Evolutionary conservation across 2,329 filamentous ascomycete species (phyloP), one percentile per base, ranked within the genome.

Genomic region (Microdochium paspali): DNA sequence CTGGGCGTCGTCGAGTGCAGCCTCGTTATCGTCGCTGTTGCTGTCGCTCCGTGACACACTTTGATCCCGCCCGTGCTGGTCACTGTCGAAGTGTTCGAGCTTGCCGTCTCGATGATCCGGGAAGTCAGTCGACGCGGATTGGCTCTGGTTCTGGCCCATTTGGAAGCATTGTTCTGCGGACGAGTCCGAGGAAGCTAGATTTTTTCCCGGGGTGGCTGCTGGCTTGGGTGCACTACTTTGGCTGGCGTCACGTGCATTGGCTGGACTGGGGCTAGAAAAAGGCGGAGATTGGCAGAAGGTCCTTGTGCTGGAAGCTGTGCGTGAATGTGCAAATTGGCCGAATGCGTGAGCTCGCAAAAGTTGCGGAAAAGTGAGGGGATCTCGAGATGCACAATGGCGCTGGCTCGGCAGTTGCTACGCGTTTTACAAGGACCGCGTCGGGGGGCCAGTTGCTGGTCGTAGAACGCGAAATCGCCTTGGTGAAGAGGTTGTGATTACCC

Each of bases 401-500:
- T 40, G 10, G 35, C 23, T 40, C 35, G 12, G 35, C 35, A 21
- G 35, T 40, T 20, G 20, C 4, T 21, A 40, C 35, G 35, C 35
- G 35, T 18, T 40, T 40, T 15, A 20, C 35, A 40, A 20, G 35
- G 35, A 40, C 35, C 35, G 35, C 35, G 35, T 40, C 35, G 15
- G 35, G 35, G 35, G 6, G 12, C 26, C 26, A 28, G 35, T 20
- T 40, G 18, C 35, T 40, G 35, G 13, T 21, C 35, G 23, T 12
- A 40, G 13, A 18, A 40, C 35, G 35, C 35, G 35, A 21, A 40
- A 20, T 18, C 18, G 35, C 35, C 35, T 40, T 20, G 35, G 35
- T 40, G 35, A 40, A 40, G 35, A 40, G 35, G 35, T 12, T 40
- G 35, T 40, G 35, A 40, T 40, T 40, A 40, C 35, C 35, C 35